Percentiles rank a stretch among this genome's conserved stretches.
Evolutionary conservation across 805 yeast species (phyloP).

Genomic region (Phaffomyces antillensis): DNA sequence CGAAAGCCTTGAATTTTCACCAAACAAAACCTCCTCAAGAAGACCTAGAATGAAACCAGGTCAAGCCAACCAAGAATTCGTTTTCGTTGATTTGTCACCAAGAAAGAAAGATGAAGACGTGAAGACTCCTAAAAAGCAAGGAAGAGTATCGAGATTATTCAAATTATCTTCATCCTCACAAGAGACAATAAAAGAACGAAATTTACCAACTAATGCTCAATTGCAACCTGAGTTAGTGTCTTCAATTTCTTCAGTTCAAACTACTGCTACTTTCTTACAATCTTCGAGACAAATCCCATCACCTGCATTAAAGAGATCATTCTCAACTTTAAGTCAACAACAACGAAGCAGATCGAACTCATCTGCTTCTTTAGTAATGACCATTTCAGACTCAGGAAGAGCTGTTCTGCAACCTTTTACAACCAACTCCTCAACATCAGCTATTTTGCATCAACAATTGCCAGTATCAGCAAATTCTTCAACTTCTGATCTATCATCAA

Average conservation of each 20-base stretch:
- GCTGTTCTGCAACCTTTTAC: constrained; percentile 13
- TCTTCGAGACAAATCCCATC: background rate
- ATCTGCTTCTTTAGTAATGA: constrained; percentile 13
- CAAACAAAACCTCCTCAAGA: constrained; percentile 17
- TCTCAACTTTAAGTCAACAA: constrained; percentile 4
- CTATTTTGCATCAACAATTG: background rate
- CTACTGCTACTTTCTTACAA: background rate
- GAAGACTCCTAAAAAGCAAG: constrained; percentile 5
- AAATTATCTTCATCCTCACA: constrained; percentile 5
- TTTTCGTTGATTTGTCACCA: constrained; percentile 24
- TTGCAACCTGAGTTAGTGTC: background rate
- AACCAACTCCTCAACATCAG: background rate
- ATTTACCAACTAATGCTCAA: background rate
- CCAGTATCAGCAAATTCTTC: constrained; percentile 21
- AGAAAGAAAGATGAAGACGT: constrained; percentile 14
- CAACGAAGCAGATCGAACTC: constrained; percentile 11
- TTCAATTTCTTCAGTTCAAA: background rate
- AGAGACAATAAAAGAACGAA: background rate
- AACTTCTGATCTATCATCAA: constrained; percentile 16
- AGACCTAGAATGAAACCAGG: constrained; percentile 22
- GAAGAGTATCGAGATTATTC: constrained; percentile 7
- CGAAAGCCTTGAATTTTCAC: constrained; percentile 20
- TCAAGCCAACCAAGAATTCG: constrained; percentile 21
- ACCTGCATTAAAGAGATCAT: constrained; percentile 7
- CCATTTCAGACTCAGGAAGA: constrained; percentile 15